Evolutionary conservation across 306 rosid species (phyloP), one percentile per base, ranked within the genome.

Genomic region (Canavalia gladiata): DNA sequence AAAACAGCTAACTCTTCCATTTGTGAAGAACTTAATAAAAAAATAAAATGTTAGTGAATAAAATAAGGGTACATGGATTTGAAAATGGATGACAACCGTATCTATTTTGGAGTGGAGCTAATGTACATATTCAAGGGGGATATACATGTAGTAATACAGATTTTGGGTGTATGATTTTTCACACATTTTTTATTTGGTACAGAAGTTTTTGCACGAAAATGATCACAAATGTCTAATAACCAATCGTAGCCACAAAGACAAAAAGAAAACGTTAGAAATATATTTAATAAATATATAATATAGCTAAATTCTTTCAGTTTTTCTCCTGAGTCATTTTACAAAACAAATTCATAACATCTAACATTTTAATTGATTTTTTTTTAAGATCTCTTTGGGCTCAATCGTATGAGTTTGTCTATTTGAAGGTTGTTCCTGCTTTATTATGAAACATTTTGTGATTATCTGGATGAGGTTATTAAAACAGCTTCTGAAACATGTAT

Each of bases 91-190:
- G 71, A 8, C 71, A 74, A 33, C 3, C 6, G 51, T 50, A 3
- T 59, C 67, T 68, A 51, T 30, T 75, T 58, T 69, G 85, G 52
- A 41, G 68, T 39, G 68, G 42, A 70, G 74, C 68, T 41, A 52
- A 59, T 42, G 86, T 60, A 56, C 64, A 4, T 12, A 81, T 62
- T 33, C 7, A n/a, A 5, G 72, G 46, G 29, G 2, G 25, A 18
- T 18, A 51, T 8, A n/a, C 59, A 8, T 31, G 25, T 18, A 18
- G 25, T 18, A 18, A 18, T 39, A 0, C 0, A 57, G 3, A 31
- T 9, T 31, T n/a, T 47, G 12, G 11, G 31, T 65, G 31, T n/a
- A 41, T 46, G 13, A 42, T 29, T n/a, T 64, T 41, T 64, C 13
- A 59, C 25, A 9, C 3, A 31, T 6, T 30, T 28, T 57, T 29